These are phyloP conservation scores for Cardamine resedifolia DNA, from an alignment of 345 rosid genomes.

Conservation along the genomic window DNA sequence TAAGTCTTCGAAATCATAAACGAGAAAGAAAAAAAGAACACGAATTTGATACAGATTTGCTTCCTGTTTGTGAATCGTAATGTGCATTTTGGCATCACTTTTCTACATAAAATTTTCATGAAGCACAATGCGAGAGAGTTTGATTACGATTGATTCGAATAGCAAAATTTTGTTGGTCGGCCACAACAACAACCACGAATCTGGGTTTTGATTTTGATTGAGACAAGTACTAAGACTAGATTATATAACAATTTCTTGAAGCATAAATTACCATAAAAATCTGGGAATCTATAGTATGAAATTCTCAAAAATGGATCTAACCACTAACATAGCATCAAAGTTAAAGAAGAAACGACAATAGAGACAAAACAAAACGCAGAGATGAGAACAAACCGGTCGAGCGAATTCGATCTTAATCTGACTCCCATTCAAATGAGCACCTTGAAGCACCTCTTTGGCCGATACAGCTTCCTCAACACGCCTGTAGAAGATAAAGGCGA, in stretches of 20 bases:
- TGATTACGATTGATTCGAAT: background rate
- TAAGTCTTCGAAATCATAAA: slow-evolving; percentile 3
- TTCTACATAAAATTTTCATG: background rate
- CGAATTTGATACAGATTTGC: background rate
- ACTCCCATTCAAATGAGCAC: slow-evolving; percentile 54
- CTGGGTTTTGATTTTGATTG: background rate
- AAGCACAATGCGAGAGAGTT: background rate
- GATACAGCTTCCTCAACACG: slow-evolving; percentile 78
- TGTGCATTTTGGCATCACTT: background rate
- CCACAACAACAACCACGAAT: background rate
- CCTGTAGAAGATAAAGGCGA: slow-evolving; percentile 73
- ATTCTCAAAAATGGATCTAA: slow-evolving; percentile 13
- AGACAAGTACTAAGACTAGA: background rate
- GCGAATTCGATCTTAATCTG: slow-evolving; percentile 87
- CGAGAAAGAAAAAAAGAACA: background rate
- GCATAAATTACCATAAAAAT: background rate
- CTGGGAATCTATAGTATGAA: background rate
- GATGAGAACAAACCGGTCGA: slow-evolving; percentile 94
- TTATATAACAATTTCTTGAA: background rate
- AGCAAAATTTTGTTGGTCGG: background rate
- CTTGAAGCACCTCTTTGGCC: slow-evolving; percentile 81
- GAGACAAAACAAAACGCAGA: slow-evolving; percentile 42
- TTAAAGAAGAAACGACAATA: background rate
- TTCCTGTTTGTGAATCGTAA: background rate
- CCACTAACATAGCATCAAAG: background rate